These are phyloP conservation scores for Phoma sp. DNA, from an alignment of 2,329 filamentous ascomycete genomes.

Conservation along the genomic window DNA sequence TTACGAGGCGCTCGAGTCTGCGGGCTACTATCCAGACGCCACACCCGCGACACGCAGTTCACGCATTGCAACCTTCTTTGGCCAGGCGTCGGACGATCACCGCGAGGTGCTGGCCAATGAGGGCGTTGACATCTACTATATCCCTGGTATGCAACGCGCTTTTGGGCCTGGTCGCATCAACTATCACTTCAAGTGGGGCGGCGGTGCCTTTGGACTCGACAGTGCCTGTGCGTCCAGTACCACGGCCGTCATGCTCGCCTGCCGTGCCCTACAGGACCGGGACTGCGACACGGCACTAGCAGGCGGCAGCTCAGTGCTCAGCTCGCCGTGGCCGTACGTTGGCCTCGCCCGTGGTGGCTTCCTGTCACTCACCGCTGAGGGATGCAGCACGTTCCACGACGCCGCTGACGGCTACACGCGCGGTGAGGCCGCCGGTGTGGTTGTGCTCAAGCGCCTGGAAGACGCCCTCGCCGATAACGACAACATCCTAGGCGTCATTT, in stretches of 20 bases:
- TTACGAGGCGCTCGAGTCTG: constrained; percentile 31
- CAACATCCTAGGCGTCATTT: constrained; percentile 39
- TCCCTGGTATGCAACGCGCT: not conserved
- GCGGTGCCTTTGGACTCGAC: constrained; percentile 26
- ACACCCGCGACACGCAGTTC: constrained; percentile 34
- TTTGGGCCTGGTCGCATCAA: constrained; percentile 20
- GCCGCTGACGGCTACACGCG: constrained; percentile 45
- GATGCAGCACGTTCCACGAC: constrained; percentile 40
- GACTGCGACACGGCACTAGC: constrained; percentile 36
- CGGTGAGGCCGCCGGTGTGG: constrained; percentile 32
- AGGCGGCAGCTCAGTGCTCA: constrained; percentile 32
- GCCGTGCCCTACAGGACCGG: constrained; percentile 35
- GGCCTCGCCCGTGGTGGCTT: constrained; percentile 31
- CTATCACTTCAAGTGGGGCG: constrained; percentile 25
- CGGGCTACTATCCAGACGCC: constrained; percentile 15
- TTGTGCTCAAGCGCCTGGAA: constrained; percentile 41
- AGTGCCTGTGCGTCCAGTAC: constrained; percentile 32
- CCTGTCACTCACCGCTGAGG: constrained; percentile 22
- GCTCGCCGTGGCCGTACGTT: constrained; percentile 40
- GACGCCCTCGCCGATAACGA: constrained; percentile 47
- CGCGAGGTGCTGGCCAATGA: not conserved
- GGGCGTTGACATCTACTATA: not conserved
- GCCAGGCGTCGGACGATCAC: constrained; percentile 8
- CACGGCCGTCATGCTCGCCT: constrained; percentile 28
- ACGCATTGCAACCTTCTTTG: constrained; percentile 43